Conservation (phyloP, 306 rosid species). For the Sechiopsis laciniata region DNA sequence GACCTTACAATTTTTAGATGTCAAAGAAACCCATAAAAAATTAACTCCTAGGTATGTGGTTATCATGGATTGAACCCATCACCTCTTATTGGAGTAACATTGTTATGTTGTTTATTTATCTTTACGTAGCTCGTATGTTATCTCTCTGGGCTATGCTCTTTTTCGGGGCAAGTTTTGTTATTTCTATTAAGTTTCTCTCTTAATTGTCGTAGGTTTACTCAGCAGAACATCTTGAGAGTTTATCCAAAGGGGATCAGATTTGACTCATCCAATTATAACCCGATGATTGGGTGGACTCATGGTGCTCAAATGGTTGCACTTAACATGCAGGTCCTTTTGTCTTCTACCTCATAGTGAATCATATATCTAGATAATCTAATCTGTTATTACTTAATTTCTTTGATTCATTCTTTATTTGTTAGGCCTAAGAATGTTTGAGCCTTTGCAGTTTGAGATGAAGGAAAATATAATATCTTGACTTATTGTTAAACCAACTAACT, state of each 20-base stretch:
- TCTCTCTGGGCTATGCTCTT: background rate
- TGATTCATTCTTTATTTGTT: background rate
- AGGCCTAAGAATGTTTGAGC: background rate
- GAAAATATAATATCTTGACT: background rate
- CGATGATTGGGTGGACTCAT: slow-evolving; percentile 90
- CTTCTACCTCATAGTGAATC: slow-evolving; percentile 12
- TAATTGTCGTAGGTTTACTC: slow-evolving; percentile 67
- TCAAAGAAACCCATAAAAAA: no score
- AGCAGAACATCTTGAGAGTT: slow-evolving; percentile 80
- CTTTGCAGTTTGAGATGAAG: background rate
- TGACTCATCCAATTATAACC: slow-evolving; percentile 95
- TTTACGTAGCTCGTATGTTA: background rate
- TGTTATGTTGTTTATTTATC: background rate
- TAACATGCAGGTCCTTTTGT: slow-evolving; percentile 77
- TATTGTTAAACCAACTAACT: background rate
- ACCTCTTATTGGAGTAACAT: background rate
- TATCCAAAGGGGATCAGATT: slow-evolving; percentile 91
- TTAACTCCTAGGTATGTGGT: no score
- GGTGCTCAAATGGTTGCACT: slow-evolving; percentile 99
- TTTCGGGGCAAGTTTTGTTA: slow-evolving; percentile 15
- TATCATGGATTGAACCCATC: no score
- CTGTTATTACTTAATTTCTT: background rate
- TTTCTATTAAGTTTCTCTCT: slow-evolving; percentile 7
- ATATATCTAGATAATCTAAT: background rate
- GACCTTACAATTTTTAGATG: no score